Conservation (phyloP, 805 yeast species). For the Hanseniaspora clermontiae region DNA sequence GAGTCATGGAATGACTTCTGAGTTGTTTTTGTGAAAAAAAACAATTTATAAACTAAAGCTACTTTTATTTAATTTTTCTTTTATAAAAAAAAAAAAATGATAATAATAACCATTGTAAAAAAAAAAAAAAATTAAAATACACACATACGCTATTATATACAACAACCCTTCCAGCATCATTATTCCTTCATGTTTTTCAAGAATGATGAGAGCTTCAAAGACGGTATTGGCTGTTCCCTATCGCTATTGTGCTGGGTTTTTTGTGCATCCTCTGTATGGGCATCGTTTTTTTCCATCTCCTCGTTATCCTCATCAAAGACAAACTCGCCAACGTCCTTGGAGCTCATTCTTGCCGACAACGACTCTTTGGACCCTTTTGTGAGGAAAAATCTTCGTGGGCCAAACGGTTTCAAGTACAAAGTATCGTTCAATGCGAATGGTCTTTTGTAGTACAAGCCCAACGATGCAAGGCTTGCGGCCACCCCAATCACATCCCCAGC, state of each 20-base stretch:
- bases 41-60: too few species aligned
- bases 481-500: slow-evolving; percentile 9
- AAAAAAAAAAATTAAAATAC: not conserved
- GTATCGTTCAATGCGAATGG: not conserved
- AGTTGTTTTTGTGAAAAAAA: not conserved
- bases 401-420: not conserved
- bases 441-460: not conserved
- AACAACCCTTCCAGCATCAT: not conserved
- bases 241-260: not conserved
- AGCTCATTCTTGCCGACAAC: not conserved
- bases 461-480: not conserved
- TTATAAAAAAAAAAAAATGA: too few species aligned
- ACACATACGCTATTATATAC: too few species aligned
- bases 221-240: not conserved
- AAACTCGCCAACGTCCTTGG: not conserved
- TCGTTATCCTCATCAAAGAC: slow-evolving; percentile 6
- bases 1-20: slow-evolving; percentile 63
- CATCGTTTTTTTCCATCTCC: not conserved
- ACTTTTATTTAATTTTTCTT: too few species aligned
- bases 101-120: too few species aligned
- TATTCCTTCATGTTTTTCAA: not conserved
- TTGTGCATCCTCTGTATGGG: not conserved
- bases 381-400: not conserved
- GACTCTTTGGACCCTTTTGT: not conserved
- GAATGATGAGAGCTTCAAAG: not conserved